Percentiles rank a stretch among this genome's conserved stretches.
Conservation (phyloP, 345 rosid genomes). For the Salix exigua region DNA sequence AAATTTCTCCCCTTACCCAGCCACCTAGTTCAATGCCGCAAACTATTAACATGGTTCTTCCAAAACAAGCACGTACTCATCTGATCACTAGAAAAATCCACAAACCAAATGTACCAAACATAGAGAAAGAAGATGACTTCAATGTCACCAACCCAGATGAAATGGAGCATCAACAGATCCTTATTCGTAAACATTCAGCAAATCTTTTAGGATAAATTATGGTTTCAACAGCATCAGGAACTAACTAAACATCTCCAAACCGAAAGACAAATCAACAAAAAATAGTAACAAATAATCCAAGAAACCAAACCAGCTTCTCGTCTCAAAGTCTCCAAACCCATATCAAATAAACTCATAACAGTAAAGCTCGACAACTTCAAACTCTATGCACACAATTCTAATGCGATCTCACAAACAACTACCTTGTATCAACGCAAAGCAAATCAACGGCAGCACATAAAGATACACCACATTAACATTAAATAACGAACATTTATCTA, state of each 20-base stretch:
- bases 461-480: conserved; percentile 25
- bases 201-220: neutral
- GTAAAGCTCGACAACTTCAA: conserved; percentile 27
- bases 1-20: neutral
- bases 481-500: neutral
- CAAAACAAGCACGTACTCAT: neutral
- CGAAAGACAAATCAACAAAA: conserved; percentile 19
- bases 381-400: conserved; percentile 17
- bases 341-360: conserved; percentile 23
- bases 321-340: conserved; percentile 9
- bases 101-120: neutral
- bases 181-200: conserved; percentile 14
- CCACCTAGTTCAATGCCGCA: neutral
- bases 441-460: conserved; percentile 16
- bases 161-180: conserved; percentile 29
- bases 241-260: conserved; percentile 12
- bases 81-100: conserved; percentile 15
- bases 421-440: conserved; percentile 4
- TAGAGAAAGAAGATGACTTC: conserved; percentile 3
- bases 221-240: conserved; percentile 14
- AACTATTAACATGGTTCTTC: neutral
- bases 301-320: conserved; percentile 18
- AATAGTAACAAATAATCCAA: conserved; percentile 6
- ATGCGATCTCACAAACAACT: conserved; percentile 36
- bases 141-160: conserved; percentile 16